phyloP scores from a whole-genome alignment of 805 yeast genomes.

The Candida cerambycidarum region DNA sequence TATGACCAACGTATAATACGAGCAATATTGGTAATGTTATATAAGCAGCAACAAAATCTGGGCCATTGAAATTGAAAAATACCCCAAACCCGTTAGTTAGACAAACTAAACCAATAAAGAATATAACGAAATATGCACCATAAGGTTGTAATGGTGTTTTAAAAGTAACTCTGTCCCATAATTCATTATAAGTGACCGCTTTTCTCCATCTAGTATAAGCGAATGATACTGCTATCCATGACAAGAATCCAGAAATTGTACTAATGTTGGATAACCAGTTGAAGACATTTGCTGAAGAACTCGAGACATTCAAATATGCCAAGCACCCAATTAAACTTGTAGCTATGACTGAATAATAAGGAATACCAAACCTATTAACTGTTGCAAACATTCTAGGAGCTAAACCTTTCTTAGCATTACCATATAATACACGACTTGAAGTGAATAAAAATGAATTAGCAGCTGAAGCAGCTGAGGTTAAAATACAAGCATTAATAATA shows the following conservation, averaged over 20 bases:
- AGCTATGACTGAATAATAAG: conserved; percentile 32
- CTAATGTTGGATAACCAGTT: conserved; percentile 65
- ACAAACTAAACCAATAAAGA: conserved; percentile 49
- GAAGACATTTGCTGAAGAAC: conserved; percentile 54
- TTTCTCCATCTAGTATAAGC: conserved; percentile 65
- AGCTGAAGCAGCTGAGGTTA: conserved; percentile 55
- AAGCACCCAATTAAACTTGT: conserved; percentile 43
- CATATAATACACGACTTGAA: conserved; percentile 42
- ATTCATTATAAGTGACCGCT: conserved; percentile 54
- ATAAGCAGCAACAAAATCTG: conserved; percentile 71
- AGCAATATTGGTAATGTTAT: conserved; percentile 60
- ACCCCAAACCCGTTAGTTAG: conserved; percentile 74
- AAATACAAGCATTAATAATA: conserved; percentile 59
- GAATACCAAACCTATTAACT: conserved; percentile 46
- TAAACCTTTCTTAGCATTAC: conserved; percentile 39
- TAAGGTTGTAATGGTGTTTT: conserved; percentile 56
- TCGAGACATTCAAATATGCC: conserved; percentile 55
- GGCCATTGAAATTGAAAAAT: conserved; percentile 55
- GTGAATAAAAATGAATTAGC: conserved; percentile 45
- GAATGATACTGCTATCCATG: conserved; percentile 56
- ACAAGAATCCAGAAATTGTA: conserved; percentile 64
- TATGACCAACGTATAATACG: conserved; percentile 58
- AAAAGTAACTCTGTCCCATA: conserved; percentile 58
- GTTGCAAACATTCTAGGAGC: conserved; percentile 37
- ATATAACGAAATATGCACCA: conserved; percentile 54